These are phyloP conservation scores for Vicia faba DNA, from an alignment of 306 rosid species.

Conservation along the genomic window DNA sequence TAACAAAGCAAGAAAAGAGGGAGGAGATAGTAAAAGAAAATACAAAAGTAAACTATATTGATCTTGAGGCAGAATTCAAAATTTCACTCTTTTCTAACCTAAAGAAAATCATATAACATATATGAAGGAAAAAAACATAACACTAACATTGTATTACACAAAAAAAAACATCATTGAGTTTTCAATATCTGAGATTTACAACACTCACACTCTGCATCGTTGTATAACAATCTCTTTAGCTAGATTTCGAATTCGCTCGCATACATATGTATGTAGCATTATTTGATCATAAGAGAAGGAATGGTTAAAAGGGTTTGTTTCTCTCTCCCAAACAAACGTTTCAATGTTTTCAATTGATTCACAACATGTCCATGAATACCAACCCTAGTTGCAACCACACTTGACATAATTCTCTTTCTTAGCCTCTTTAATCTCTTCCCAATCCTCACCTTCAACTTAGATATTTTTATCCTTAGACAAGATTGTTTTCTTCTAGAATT, in stretches of 20 bases:
- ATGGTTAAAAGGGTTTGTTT: slow-evolving; percentile 39
- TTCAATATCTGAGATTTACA: slow-evolving; percentile 2
- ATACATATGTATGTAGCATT: background rate
- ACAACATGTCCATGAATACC: slow-evolving; percentile 53
- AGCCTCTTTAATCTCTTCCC: slow-evolving; percentile 70
- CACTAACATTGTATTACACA: slow-evolving; percentile 24
- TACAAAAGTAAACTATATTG: slow-evolving; percentile 2
- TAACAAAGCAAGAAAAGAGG: background rate
- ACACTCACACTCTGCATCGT: too few species aligned
- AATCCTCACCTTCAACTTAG: slow-evolving; percentile 71
- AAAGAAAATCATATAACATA: slow-evolving; percentile 29
- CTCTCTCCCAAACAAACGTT: slow-evolving; percentile 50
- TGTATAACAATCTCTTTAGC: too few species aligned
- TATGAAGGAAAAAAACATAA: slow-evolving; percentile 1
- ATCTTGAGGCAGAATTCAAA: slow-evolving; percentile 17
- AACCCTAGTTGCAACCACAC: slow-evolving; percentile 50
- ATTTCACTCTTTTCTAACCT: slow-evolving; percentile 32
- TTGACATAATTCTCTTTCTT: slow-evolving; percentile 52
- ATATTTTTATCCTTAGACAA: slow-evolving; percentile 59
- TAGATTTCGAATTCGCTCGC: too few species aligned
- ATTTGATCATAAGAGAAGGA: slow-evolving; percentile 45
- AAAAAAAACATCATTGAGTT: slow-evolving; percentile 7
- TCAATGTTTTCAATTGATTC: slow-evolving; percentile 56
- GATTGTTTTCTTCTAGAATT: slow-evolving; percentile 50
- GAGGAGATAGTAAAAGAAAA: background rate